These are phyloP conservation scores for Syzygium grande DNA, from an alignment of 345 rosid genomes.

Conservation along the genomic window DNA sequence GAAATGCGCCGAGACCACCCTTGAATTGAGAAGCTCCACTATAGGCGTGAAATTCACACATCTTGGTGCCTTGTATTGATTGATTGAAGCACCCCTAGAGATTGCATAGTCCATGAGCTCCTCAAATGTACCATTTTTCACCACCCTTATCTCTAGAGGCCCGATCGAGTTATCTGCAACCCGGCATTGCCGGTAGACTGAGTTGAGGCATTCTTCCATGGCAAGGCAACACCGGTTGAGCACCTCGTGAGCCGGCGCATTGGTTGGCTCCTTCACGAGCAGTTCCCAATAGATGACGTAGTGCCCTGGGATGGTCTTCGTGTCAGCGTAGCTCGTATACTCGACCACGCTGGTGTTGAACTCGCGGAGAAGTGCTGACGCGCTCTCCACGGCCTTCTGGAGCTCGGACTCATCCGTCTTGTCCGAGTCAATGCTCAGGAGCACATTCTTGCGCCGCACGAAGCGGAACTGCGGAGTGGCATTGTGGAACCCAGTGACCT, in stretches of 20 bases:
- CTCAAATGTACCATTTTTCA: constrained; percentile 70
- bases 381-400: constrained; percentile 61
- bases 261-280: constrained; percentile 27
- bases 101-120: constrained; percentile 89
- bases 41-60: constrained; percentile 75
- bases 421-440: constrained; percentile 76
- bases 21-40: constrained; percentile 65
- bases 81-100: constrained; percentile 86
- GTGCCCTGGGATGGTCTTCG: constrained; percentile 72
- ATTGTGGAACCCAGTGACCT: constrained; percentile 78
- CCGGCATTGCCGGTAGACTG: constrained; percentile 75
- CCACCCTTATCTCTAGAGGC: constrained; percentile 69
- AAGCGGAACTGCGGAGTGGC: constrained; percentile 78
- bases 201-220: constrained; percentile 76
- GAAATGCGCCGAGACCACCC: constrained; percentile 55
- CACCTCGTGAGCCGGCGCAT: constrained; percentile 32
- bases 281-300: constrained; percentile 83
- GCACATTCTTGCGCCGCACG: constrained; percentile 65
- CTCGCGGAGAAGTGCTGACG: constrained; percentile 27
- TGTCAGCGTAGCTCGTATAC: constrained; percentile 79
- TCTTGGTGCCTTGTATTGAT: constrained; percentile 86
- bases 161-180: constrained; percentile 76
- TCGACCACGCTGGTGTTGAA: constrained; percentile 61
- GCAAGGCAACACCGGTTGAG: constrained; percentile 53
- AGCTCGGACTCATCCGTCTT: constrained; percentile 86